Percentiles rank a stretch among this genome's conserved stretches.
These are phyloP conservation scores for Cladosporium sp. DNA, from an alignment of 2,329 filamentous ascomycete genomes.

Conservation along the genomic window DNA sequence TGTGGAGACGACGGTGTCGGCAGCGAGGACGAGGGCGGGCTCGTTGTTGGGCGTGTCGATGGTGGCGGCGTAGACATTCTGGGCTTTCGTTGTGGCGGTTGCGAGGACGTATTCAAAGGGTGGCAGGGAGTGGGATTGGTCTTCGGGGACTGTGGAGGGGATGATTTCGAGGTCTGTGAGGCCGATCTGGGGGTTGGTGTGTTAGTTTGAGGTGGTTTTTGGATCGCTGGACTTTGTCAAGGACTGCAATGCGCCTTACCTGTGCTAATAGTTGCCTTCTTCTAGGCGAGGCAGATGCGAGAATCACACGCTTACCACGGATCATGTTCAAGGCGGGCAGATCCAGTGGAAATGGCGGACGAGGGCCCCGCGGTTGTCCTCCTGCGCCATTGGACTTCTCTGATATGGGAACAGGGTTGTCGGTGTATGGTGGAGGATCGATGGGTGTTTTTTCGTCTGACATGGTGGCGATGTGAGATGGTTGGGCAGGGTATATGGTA, in stretches of 20 bases:
- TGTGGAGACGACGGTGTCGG: constrained; percentile 86
- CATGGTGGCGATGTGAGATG: constrained; percentile 26
- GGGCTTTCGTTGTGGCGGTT: constrained; percentile 81
- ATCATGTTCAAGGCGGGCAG: constrained; percentile 78
- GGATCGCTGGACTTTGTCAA: background rate
- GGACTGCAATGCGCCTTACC: constrained; percentile 44
- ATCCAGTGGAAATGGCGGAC: constrained; percentile 67
- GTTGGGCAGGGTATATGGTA: background rate
- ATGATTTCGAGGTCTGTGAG: constrained; percentile 79
- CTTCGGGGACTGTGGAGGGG: constrained; percentile 80
- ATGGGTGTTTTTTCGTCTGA: constrained; percentile 40
- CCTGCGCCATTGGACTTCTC: constrained; percentile 28
- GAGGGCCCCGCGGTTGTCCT: constrained; percentile 37
- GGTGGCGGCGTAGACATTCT: constrained; percentile 68
- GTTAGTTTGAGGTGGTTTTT: background rate
- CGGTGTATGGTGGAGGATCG: constrained; percentile 50
- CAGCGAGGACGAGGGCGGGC: constrained; percentile 81
- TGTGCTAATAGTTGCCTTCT: constrained; percentile 78
- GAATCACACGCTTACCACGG: constrained; percentile 76
- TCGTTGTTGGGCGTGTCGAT: constrained; percentile 63
- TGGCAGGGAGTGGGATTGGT: constrained; percentile 76
- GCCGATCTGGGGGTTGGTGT: constrained; percentile 61
- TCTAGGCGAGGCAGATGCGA: constrained; percentile 86
- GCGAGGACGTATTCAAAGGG: constrained; percentile 89
- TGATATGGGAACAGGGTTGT: constrained; percentile 18